Evolutionary conservation across 768 basidiomycete species (phyloP), one percentile per base, ranked within the genome.

Genomic region (Boletus rubescentipes): DNA sequence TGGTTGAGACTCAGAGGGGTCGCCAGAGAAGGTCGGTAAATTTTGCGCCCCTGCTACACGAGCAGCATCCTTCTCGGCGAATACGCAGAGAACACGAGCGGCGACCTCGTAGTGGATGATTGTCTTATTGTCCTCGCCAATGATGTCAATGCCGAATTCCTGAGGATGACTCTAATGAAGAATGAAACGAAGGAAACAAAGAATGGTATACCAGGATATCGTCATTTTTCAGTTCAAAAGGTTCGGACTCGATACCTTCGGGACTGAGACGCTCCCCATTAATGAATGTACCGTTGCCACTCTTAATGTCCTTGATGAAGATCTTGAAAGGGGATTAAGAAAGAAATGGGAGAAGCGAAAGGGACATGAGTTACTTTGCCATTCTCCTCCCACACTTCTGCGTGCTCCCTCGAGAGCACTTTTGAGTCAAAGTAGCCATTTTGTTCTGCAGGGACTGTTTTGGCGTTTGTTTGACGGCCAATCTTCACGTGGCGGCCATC

Each of bases 121-220:
- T 2, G 92, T 95, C 72, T 91, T 91, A 78, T 95, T 97, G 77
- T 99, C 97, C 65, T 99, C 97, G 58, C 92, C 91, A 49, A 97
- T 91, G 58, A 99, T 99, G 75, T 98, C 97, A 65, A 98, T 99
- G 52, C 97, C 97, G 69, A 97, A 98, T 86, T 98, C 95, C 94
- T 96, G 26, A 4, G 30, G 1, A 52, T 5, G 36, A 50, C 32
- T 31, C 9, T 51, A 50, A 39, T 54, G 52, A 60, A 41, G 51
- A 31, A 48, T 41, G 54, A 35, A 34, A 51, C n/a, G 21, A 45
- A 30, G 20, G 49, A 48, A 34, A 41, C 30, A 14, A 23, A 21
- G 46, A 21, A 49, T 26, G 6, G 78, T 93, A 58, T 79, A 97
- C 95, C 65, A 99, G 93, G 58, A 93, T 87, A 67, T 98, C 95